Evolutionary conservation across 2,329 filamentous ascomycete genomes (phyloP), one percentile per base, ranked within the genome.

Genomic region (Dothiorella sarmentorum): DNA sequence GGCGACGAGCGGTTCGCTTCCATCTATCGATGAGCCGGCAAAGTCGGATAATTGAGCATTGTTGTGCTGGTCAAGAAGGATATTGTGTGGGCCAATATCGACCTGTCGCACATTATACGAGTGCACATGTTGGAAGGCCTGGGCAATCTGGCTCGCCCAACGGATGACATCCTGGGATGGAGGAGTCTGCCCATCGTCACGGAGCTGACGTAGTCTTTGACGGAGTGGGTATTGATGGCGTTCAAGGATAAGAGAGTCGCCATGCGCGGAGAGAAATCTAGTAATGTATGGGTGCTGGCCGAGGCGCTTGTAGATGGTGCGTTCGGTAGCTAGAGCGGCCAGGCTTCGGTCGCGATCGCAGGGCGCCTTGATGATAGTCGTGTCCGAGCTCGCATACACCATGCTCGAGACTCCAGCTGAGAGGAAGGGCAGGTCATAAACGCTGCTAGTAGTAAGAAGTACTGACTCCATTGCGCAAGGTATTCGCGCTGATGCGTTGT

Each of bases 21-120:
- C 63, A 55, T 66, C 64, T 26, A 67, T 58, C 13, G 65, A 66
- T 15, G 61, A 60, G 24, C 64, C 61, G 38, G 63, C 59, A 45
- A 66, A 64, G 37, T 66, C 65, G 43, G 35, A 47, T 6, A 63
- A 49, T 42, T 64, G 64, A 18, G 60, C 49, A 38, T 65, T 56
- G 7, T 61, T 61, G 26, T 56, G 18, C 24, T 51, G 35, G 43
- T 65, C 64, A 4, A 66, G 38, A 22, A 65, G 59, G 15, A 64
- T 17, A 52, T 65, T 66, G 20, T 62, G 63, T 20, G 55, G 20
- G 35, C 62, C 60, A 27, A 65, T 57, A 40, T 66, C 63, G 27
- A 61, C 47, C 44, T 64, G 62, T 20, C 63, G 56, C n/a, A 65
- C 59, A 11, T 53, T 40, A 15, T 56, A 40, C 13, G 42, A 53